Base-by-base conservation (phyloP, 352 stramenopile genomes). In the Phytophthora hibernalis region DNA sequence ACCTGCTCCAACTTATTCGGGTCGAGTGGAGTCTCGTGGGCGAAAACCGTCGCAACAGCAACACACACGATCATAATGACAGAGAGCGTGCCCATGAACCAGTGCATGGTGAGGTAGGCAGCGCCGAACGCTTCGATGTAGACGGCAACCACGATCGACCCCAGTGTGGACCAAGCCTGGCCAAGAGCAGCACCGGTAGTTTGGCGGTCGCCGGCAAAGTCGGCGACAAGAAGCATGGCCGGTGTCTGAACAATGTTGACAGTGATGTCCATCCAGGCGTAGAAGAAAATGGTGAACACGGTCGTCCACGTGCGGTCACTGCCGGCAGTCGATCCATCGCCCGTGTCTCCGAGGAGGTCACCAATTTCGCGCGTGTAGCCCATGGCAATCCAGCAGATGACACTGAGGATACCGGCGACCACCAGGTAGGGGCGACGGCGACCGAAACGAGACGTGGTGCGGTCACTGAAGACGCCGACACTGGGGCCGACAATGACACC, bases 201-300 rank as follows among this genome's bases (percentile, higher is more conserved):
- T 54, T 88, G 79, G 45, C 79, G 76, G 49, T 84, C 72, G 33
- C 77, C 77, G 9, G 79, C 79, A 54, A 86, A 80, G 48, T 88
- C 74, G 11, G 66, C 58, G 15, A 68, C 58, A 5, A 72, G 51
- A 24, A 72, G 58, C 58, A 72, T 68, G 9, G 58, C 65, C 21
- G 58, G 65, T 5, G 65, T 72, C 50, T 72, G 58, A 3, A 72
- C 65, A 2, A 72, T n/a, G 45, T 72, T 72, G 21, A 72, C 58
- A 13, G 65, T 72, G 45, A 72, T 72, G 38, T 72, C 65, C 65
- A 72, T 72, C 65, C 65, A 72, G 13, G 65, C 58, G 58, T 72
- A 72, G 52, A 72, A 72, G 22, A 72, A 49, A 44, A 72, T 68
- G 2, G 58, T 72, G 58, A 72, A 68, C 5, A 68, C 52, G 5